Base-by-base conservation (phyloP, 1,284 basidiomycete genomes). In the Pyrrhoderma noxium region DNA sequence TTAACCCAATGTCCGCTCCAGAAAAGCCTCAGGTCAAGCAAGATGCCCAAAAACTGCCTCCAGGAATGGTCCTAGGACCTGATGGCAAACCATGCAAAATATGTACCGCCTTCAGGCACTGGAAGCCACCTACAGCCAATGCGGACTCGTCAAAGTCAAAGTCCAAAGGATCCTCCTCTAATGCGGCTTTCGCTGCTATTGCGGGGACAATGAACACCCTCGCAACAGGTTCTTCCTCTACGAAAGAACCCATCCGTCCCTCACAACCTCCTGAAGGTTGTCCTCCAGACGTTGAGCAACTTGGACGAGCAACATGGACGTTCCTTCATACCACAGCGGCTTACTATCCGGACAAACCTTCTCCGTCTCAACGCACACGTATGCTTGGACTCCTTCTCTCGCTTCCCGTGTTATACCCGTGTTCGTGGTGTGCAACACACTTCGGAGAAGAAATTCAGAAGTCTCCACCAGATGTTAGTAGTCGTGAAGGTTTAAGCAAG, bases 31-130 rank as follows among this genome's bases (percentile, higher is more conserved):
- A 40, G 23, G 36, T n/a, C 19, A 43, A n/a, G n/a, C n/a, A 52
- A 25, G 21, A 37, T 14, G 7, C 51, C 5, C 45, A 25, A 8
- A 61, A 67, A 51, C 62, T 74, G 1, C 85, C 88, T 1, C 85
- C 87, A 2, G 92, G 90, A 1, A 82, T 91, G 71, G 78, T 94
- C 51, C 70, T 96, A 55, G 93, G 89, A 1, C 86, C 89, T 23
- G 89, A 96, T 59, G 93, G 93, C 21, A 95, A 93, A 67, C 90
- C 89, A 0, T 97, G 93, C 74, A 94, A 91, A 70, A 82, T 88
- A 36, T 93, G 92, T 66, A 89, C 82, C 47, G 82, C 87, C 40
- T 89, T 88, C 70, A 79, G 82, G 42, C 70, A 84, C 64, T 92
- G 85, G 83, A 77, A 73, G 57, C 76, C 82, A 54, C 38, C 38